These are phyloP conservation scores for Kingdonia uniflora DNA, from an alignment of 164 flowering plant species.

Conservation along the genomic window DNA sequence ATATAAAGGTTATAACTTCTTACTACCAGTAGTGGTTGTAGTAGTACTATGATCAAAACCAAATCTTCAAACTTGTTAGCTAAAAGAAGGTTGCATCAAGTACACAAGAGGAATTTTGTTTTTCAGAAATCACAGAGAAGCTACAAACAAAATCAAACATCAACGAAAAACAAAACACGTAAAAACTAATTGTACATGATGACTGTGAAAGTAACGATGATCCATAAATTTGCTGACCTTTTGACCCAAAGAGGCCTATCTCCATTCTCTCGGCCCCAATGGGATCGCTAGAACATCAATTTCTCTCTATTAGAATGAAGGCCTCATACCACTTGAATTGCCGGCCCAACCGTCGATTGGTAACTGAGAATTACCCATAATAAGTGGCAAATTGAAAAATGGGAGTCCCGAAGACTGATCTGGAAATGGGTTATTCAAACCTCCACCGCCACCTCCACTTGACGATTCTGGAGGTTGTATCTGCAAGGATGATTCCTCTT, in stretches of 20 bases:
- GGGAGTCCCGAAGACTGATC: constrained; percentile 64
- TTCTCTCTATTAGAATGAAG: constrained; percentile 23
- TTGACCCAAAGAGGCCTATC: neutral
- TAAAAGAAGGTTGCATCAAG: neutral
- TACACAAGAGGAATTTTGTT: neutral
- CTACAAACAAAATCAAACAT: neutral
- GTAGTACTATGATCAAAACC: too few species aligned
- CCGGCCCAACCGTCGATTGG: constrained; percentile 64
- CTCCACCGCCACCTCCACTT: constrained; percentile 18
- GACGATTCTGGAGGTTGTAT: constrained; percentile 24
- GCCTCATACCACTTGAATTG: constrained; percentile 26
- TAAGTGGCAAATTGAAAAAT: constrained; percentile 67
- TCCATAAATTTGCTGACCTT: constrained; percentile 32
- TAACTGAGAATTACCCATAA: constrained; percentile 28
- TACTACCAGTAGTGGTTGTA: too few species aligned
- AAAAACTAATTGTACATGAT: constrained; percentile 18
- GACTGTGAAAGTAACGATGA: constrained; percentile 4
- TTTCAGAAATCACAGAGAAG: neutral
- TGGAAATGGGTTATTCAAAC: constrained; percentile 29
- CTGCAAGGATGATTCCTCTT: constrained; percentile 33
- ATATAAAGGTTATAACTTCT: too few species aligned
- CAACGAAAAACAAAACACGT: neutral
- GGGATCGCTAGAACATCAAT: neutral
- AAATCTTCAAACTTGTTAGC: too few species aligned
- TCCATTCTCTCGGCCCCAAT: neutral